Evolutionary conservation across 805 yeast genomes (phyloP).

Genomic region (Candida pseudofarinosa): DNA sequence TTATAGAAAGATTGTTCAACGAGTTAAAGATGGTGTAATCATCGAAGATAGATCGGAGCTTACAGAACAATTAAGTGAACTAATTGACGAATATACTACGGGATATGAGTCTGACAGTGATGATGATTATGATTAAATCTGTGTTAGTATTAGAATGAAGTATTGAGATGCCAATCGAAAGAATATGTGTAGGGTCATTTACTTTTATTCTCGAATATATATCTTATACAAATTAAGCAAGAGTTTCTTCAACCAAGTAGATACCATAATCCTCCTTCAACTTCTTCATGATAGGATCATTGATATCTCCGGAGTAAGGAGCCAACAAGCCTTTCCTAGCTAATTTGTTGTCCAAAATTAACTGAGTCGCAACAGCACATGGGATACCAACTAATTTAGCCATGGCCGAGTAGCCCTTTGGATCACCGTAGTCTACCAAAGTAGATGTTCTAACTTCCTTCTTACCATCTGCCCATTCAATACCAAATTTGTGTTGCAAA

Average conservation of each 20-base stretch:
- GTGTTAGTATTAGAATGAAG: neutral
- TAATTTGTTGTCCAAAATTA: slow-evolving; percentile 76
- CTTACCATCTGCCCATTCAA: slow-evolving; percentile 92
- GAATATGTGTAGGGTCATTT: neutral
- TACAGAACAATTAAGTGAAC: slow-evolving; percentile 27
- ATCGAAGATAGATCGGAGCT: slow-evolving; percentile 33
- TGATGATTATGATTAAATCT: slow-evolving; percentile 11
- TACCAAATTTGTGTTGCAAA: slow-evolving; percentile 96
- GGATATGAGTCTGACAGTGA: slow-evolving; percentile 29
- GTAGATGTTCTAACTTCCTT: slow-evolving; percentile 93
- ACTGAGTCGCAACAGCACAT: slow-evolving; percentile 90
- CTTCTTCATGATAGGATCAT: slow-evolving; percentile 85
- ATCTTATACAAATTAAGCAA: slow-evolving; percentile 19
- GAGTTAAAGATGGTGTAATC: slow-evolving; percentile 15
- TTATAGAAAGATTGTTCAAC: slow-evolving; percentile 18
- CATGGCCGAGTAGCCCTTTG: slow-evolving; percentile 91
- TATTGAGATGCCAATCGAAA: neutral
- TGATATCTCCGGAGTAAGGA: slow-evolving; percentile 87
- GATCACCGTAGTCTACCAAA: slow-evolving; percentile 87
- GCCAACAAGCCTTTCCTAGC: slow-evolving; percentile 80
- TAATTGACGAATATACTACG: slow-evolving; percentile 29
- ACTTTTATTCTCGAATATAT: neutral
- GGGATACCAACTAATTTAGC: slow-evolving; percentile 98
- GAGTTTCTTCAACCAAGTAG: slow-evolving; percentile 82
- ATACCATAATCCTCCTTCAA: slow-evolving; percentile 89